Base-by-base conservation (phyloP, 371 early-diverging fungal genomes). In the Mucor mucedo region DNA sequence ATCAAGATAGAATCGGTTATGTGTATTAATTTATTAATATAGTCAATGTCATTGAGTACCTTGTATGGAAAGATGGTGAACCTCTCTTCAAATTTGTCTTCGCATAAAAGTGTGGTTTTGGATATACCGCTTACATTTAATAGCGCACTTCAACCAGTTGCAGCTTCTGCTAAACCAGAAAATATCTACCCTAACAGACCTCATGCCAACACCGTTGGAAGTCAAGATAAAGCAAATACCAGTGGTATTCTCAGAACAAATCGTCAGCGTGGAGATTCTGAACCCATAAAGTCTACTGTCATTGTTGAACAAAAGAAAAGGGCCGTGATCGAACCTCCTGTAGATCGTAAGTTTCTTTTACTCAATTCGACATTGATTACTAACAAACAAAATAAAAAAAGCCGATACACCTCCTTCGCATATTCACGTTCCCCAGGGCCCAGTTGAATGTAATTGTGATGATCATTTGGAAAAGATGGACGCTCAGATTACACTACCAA, bases 401-500 rank as follows among this genome's bases (percentile, higher is more conserved):
- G 73, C 65, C 33, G 66, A 67, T 52, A 54, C 42, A 35, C 62
- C 58, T 9, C 84, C 81, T 49, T 58, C 73, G 1, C 58, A 69
- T 4, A 59, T 86, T 7, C 60, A 76, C 5, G 60, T 48, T 1
- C 91, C 90, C 0, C 44, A 76, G 0, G 70, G 68, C 0, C 81
- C 83, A 7, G 76, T 82, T 0, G 53, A 69, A 0, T 92, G 92
- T 58, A 80, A 77, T n/a, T 92, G 92, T 65, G 80, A 86, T 41
- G 85, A 85, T 40, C 92, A 92, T 71, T 59, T 87, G 13, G 92
- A 92, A 35, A 80, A 77, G 45, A 62, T 76, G 13, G 89, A 87
- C n/a, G 60, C 75, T 9, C 87, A 90, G 32, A 63, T 80, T 21
- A 79, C 77, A 2, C 69, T 89, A 16, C 76, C 79, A 0, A 73